These are phyloP conservation scores for Rhizopogon vinicolor DNA, from an alignment of 768 basidiomycete species.

Conservation along the genomic window DNA sequence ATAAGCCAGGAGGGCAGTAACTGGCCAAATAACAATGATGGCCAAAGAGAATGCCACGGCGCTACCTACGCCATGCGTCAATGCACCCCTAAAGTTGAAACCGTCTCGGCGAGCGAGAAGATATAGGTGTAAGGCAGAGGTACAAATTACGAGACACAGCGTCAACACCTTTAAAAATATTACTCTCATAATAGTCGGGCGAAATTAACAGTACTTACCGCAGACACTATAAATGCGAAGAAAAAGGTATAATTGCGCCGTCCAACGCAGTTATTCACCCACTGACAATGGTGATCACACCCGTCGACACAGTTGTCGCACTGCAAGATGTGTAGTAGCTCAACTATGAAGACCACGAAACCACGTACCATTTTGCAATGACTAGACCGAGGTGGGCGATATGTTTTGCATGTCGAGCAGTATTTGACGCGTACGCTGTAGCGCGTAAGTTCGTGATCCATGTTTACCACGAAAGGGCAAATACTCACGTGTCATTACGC, in stretches of 20 bases:
- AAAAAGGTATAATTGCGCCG: slow-evolving; percentile 95
- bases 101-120: slow-evolving; percentile 52
- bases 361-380: slow-evolving; percentile 87
- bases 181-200: neutral
- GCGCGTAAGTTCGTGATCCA: neutral
- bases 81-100: slow-evolving; percentile 43
- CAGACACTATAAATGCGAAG: slow-evolving; percentile 73
- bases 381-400: slow-evolving; percentile 89
- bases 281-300: slow-evolving; percentile 89
- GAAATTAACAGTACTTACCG: slow-evolving; percentile 43
- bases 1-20: slow-evolving; percentile 73
- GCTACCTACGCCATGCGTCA: slow-evolving; percentile 60
- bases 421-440: slow-evolving; percentile 87
- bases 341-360: neutral
- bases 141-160: slow-evolving; percentile 71
- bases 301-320: slow-evolving; percentile 98
- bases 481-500: slow-evolving; percentile 65
- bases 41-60: slow-evolving; percentile 76
- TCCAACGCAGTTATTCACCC: slow-evolving; percentile 96
- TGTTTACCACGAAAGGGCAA: neutral
- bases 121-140: slow-evolving; percentile 78
- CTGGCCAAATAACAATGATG: slow-evolving; percentile 76
- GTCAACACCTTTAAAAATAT: slow-evolving; percentile 53
- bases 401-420: slow-evolving; percentile 89
- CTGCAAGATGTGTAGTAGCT: slow-evolving; percentile 31